Evolutionary conservation across 345 rosid genomes (phyloP), one percentile per base, ranked within the genome.

Genomic region (Gossypium thurberi): DNA sequence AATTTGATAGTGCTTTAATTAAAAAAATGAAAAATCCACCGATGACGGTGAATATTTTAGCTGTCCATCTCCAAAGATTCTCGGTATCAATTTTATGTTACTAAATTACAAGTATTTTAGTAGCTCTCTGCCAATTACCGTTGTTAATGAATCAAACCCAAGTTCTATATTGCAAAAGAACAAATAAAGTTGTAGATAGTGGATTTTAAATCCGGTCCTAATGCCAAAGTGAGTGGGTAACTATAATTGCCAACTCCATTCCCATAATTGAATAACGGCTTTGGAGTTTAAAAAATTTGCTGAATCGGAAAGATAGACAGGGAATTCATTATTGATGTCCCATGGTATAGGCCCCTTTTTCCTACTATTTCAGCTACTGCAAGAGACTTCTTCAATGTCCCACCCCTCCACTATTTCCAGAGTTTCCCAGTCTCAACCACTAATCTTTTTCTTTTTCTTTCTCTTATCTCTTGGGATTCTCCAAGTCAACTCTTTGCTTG

Each of bases 401-500:
- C 82, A 65, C 69, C 73, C 25, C 37, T 52, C 83, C 80, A 51
- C 72, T 59, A 61, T 65, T 51, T 77, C 18, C 60, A 77, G 48
- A 53, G 64, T 58, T 48, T 73, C 70, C 56, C 68, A 53, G 69
- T 74, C 47, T 59, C 72, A 73, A 10, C 81, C 84, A 82, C 81
- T 69, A 17, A 7, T 76, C 18, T 57, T 14, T 2, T 44, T 37
- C 4, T 0, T 43, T 50, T 10, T 46, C 11, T 26, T 52, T 47
- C 25, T 51, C 71, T 55, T 40, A 37, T 55, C 46, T 63, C 14
- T 69, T 56, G 75, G 76, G 78, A 76, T 77, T 78, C 81, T 17
- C 66, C 17, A 78, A 79, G 86, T 85, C 86, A 83, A 79, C 83
- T 60, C 47, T 42, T 64, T 58, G 33, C 26, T 46, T 37, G 10